phyloP scores from a whole-genome alignment of 2,329 filamentous ascomycete genomes.

The Ophiostoma pallidulum region DNA sequence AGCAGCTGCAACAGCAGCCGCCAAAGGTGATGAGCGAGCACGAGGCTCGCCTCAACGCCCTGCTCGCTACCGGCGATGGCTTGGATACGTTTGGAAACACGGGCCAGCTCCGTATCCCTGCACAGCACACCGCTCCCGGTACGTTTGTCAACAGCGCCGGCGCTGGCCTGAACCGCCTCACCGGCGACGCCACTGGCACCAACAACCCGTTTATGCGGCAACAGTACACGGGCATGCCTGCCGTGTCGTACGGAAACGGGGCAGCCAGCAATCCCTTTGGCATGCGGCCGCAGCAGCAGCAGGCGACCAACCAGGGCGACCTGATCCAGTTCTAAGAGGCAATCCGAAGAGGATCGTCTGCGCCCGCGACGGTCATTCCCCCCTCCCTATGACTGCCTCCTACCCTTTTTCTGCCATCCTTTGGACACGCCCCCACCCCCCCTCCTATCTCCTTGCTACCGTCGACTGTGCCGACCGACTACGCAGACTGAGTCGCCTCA shows the following conservation, averaged over 20 bases:
- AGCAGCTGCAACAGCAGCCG: conserved; percentile 32
- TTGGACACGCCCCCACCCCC: no score
- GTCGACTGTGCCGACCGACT: no score
- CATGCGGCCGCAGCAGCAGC: conserved; percentile 42
- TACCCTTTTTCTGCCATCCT: neutral
- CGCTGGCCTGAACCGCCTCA: conserved; percentile 62
- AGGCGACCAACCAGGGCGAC: conserved; percentile 35
- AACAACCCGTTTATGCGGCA: conserved; percentile 84
- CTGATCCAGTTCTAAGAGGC: conserved; percentile 50
- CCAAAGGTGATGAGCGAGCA: conserved; percentile 52
- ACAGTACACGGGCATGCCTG: conserved; percentile 72
- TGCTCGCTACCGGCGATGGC: conserved; percentile 80
- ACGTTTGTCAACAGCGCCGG: conserved; percentile 96
- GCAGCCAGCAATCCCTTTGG: conserved; percentile 50
- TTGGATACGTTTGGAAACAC: conserved; percentile 97
- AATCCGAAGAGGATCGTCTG: no score
- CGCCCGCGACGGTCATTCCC: no score
- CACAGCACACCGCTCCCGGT: conserved; percentile 91
- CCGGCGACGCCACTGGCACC: conserved; percentile 55
- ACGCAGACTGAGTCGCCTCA: no score
- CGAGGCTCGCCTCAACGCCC: conserved; percentile 70
- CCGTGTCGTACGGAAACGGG: conserved; percentile 47
- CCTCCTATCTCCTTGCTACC: no score
- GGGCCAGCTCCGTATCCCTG: conserved; percentile 89
- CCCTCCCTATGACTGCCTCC: neutral